Evolutionary conservation across 1,284 basidiomycete genomes (phyloP), one percentile per base, ranked within the genome.

Genomic region (Trichosporon coremiiforme): DNA sequence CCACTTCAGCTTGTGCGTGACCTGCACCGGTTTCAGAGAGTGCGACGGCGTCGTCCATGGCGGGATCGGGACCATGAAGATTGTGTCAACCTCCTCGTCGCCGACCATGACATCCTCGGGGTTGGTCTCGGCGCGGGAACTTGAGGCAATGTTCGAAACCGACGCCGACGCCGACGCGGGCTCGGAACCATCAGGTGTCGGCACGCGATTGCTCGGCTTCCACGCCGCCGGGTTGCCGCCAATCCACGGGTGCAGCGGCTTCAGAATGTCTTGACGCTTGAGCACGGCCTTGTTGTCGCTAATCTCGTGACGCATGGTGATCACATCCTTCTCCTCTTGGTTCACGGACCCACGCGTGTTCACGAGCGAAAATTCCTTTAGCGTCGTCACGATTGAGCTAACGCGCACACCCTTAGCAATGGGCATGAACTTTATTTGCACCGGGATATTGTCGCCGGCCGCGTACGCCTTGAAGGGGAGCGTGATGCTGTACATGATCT

Each of bases 401-500:
- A 97, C 90, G 55, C 86, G 85, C 5, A 92, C 90, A 12, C 95
- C 95, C 81, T 98, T 97, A 50, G 87, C 85, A 10, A 96, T 85
- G 0, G 95, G 94, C 66, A 89, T 89, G 79, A 96, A 93, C 82
- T 95, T 96, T 83, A 94, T 87, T 22, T 91, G 85, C 0, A 92
- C 90, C 0, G 90, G 90, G 68, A 96, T 85, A 15, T 87, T 87
- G 82, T 96, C 94, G 5, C 94, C 94, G 0, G 90, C 91, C 0
- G 93, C 92, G 88, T 92, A 97, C 0, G 94, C 95, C 74, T 85
- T 85, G 78, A 79, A 83, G 10, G 84, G 84, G 2, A 85, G 72
- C 0, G 84, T 84, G 77, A 95, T 88, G 7, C 90, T 90, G 83
- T 95, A 95, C 91, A 94, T 94, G 81, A 95, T 85, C 84, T 96